These are phyloP conservation scores for Mucor ambiguus DNA, from an alignment of 371 early-diverging fungal genomes.

Conservation along the genomic window DNA sequence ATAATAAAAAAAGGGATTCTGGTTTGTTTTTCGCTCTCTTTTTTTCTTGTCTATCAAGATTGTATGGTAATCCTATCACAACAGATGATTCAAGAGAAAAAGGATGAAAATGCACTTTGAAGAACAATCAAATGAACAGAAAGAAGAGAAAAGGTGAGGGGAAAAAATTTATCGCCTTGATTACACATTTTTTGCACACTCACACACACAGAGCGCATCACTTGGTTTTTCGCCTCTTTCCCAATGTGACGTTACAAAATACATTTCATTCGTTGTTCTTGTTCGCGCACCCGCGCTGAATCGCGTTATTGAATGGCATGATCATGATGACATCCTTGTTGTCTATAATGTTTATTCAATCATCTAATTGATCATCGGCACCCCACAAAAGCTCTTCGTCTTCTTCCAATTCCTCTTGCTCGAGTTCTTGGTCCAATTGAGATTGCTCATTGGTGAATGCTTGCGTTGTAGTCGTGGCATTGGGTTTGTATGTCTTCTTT, in stretches of 20 bases:
- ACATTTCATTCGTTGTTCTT: not conserved
- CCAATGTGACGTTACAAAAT: conserved; percentile 1
- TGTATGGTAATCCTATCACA: conserved; percentile 16
- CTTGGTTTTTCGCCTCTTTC: not conserved
- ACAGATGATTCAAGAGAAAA: not conserved
- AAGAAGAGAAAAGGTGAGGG: not conserved
- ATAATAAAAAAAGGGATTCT: not conserved
- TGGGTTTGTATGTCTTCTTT: not conserved
- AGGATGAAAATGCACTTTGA: not conserved
- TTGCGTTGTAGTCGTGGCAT: not conserved
- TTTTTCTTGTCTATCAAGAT: not conserved
- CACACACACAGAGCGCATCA: not conserved
- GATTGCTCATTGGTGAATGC: not conserved
- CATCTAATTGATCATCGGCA: conserved; percentile 10
- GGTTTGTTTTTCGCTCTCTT: not conserved
- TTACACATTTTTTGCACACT: not conserved
- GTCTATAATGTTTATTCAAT: not conserved
- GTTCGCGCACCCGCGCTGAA: not conserved
- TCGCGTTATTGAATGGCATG: not conserved
- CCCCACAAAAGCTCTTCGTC: conserved; percentile 16
- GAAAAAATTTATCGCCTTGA: not conserved
- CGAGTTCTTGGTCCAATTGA: not conserved
- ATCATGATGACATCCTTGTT: not conserved
- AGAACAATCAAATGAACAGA: conserved; percentile 4
- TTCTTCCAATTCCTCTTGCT: conserved; percentile 1